A percentile compares a stretch with the other conserved stretches of the same genome.
These are phyloP conservation scores for Arthrinium phaeospermum DNA, from an alignment of 2,329 filamentous ascomycete genomes.

Conservation along the genomic window DNA sequence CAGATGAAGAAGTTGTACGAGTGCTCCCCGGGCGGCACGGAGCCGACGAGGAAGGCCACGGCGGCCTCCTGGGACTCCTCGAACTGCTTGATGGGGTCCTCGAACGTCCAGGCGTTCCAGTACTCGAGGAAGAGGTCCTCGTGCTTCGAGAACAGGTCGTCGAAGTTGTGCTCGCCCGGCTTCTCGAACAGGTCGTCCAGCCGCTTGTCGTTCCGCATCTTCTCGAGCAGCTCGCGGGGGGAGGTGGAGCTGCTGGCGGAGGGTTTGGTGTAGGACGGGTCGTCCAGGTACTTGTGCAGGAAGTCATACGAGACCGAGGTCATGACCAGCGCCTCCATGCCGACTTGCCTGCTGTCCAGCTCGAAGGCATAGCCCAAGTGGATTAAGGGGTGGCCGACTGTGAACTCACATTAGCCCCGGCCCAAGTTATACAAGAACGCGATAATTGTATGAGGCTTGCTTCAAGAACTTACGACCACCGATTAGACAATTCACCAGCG, in stretches of 20 bases:
- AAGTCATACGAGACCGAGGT: constrained; percentile 63
- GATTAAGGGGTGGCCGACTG: constrained; percentile 90
- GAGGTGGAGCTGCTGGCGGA: constrained; percentile 65
- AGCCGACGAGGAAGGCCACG: constrained; percentile 66
- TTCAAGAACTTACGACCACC: constrained; percentile 68
- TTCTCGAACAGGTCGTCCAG: constrained; percentile 71
- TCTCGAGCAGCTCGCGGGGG: constrained; percentile 73
- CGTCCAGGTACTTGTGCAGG: constrained; percentile 72
- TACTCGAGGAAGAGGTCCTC: constrained; percentile 79
- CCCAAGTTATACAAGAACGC: background rate
- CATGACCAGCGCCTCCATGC: constrained; percentile 84
- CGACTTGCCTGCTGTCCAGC: constrained; percentile 81
- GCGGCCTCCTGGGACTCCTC: constrained; percentile 70
- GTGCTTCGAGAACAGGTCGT: constrained; percentile 69
- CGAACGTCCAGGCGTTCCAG: constrained; percentile 86
- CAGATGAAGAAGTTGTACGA: constrained; percentile 84
- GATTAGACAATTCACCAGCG: constrained; percentile 81
- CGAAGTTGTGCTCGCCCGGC: constrained; percentile 67
- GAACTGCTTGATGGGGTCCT: constrained; percentile 76
- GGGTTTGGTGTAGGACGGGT: constrained; percentile 71
- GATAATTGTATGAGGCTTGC: background rate
- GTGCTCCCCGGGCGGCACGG: constrained; percentile 61
- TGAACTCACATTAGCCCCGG: constrained; percentile 34
- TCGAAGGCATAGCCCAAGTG: constrained; percentile 95
- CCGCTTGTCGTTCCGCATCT: constrained; percentile 69